These are phyloP conservation scores for Xylaria castorea DNA, from an alignment of 495 filamentous ascomycete genomes.

Conservation along the genomic window DNA sequence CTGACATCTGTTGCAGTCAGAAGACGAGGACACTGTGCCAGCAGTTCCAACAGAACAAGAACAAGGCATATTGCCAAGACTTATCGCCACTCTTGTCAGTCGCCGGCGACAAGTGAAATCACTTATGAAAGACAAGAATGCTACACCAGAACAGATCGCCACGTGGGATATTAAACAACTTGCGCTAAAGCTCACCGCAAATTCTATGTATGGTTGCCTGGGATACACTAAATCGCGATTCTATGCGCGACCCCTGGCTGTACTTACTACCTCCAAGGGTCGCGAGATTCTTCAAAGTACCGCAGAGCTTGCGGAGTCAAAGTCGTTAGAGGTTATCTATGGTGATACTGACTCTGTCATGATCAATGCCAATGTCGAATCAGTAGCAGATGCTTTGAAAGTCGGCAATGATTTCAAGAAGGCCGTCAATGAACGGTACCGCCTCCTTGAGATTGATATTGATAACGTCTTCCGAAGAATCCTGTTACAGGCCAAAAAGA, in stretches of 20 bases:
- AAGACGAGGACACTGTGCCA: slow-evolving; percentile 83
- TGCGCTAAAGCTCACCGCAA: slow-evolving; percentile 95
- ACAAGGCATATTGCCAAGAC: slow-evolving; percentile 82
- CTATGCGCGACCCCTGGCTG: slow-evolving; percentile 91
- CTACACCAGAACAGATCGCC: slow-evolving; percentile 83
- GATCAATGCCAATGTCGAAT: slow-evolving; percentile 98
- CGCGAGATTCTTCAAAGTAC: slow-evolving; percentile 96
- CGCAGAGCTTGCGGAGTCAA: slow-evolving; percentile 90
- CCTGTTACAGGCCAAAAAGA: slow-evolving; percentile 96
- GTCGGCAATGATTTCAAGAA: slow-evolving; percentile 75
- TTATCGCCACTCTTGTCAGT: slow-evolving; percentile 88
- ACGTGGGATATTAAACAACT: slow-evolving; percentile 99
- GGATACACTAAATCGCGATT: slow-evolving; percentile 96
- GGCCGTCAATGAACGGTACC: slow-evolving; percentile 86
- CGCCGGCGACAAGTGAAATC: slow-evolving; percentile 90
- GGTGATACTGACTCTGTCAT: slow-evolving; percentile 99
- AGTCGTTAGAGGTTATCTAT: slow-evolving; percentile 90
- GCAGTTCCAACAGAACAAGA: slow-evolving; percentile 69
- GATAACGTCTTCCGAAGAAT: slow-evolving; percentile 96
- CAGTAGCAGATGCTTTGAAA: slow-evolving; percentile 86
- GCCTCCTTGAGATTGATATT: slow-evolving; percentile 93
- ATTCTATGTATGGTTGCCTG: slow-evolving; percentile 99
- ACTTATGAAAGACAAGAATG: slow-evolving; percentile 92
- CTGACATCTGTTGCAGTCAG: slow-evolving; percentile 57
- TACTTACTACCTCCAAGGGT: slow-evolving; percentile 96